Conservation (phyloP, 2,329 filamentous ascomycete species). For the Berkeleyomyces rouxiae region DNA sequence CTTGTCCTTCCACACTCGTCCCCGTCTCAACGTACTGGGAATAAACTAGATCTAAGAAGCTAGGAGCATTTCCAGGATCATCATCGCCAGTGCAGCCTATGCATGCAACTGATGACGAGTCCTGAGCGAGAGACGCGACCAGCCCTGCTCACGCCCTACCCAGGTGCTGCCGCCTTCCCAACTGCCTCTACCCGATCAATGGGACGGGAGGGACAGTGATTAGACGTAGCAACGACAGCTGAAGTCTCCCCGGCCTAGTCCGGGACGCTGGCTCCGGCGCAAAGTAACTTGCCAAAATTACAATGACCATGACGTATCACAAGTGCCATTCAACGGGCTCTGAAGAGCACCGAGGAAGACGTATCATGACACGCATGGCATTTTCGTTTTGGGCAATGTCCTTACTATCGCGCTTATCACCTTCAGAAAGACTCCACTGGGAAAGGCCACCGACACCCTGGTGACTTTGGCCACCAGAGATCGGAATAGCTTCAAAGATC, state of each 20-base stretch:
- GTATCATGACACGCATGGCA: background rate
- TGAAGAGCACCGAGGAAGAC: no score
- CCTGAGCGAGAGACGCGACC: conserved; percentile 29
- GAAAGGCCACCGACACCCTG: conserved; percentile 3
- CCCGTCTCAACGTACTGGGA: background rate
- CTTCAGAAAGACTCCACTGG: conserved; percentile 34
- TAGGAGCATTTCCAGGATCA: conserved; percentile 7
- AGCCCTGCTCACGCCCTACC: conserved; percentile 25
- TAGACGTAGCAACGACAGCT: background rate
- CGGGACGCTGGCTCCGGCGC: conserved; percentile 41
- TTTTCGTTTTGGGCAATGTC: conserved; percentile 21
- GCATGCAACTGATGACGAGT: conserved; percentile 17
- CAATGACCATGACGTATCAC: background rate
- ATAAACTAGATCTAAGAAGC: background rate
- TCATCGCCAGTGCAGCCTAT: background rate
- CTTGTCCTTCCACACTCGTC: conserved; percentile 21
- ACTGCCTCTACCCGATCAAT: conserved; percentile 14
- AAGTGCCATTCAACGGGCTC: background rate
- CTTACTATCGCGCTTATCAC: conserved; percentile 43
- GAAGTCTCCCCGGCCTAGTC: conserved; percentile 35
- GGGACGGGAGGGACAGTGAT: conserved; percentile 12
- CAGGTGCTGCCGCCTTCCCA: conserved; percentile 7
- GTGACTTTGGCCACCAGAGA: background rate
- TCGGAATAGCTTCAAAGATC: background rate
- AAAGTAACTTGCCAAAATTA: conserved; percentile 28